Evolutionary conservation across 495 filamentous ascomycete species (phyloP), one percentile per base, ranked within the genome.

Genomic region (Trichoderma parareesei): DNA sequence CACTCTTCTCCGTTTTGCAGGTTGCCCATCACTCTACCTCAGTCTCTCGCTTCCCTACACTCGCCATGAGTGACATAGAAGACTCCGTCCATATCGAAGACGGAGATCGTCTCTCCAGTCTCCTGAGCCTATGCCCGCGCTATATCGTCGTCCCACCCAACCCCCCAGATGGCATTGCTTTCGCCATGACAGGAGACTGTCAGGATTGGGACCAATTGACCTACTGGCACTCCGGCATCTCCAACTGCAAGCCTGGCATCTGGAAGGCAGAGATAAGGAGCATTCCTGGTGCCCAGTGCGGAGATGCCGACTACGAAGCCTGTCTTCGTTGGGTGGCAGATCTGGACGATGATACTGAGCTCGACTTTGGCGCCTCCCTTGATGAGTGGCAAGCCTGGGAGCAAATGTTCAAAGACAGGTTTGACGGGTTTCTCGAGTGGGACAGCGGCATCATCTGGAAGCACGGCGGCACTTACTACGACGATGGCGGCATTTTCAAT

Each of bases 321-420:
- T 57, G 53, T 57, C 53, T 57, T 57, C 53, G 53, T 6, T 57
- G 53, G 53, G 53, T 57, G 3, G 53, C 20, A 11, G 53, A 57
- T 27, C 6, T 57, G 53, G 33, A 57, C 33, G 53, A 57, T 8
- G 14, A 37, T 9, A 57, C 7, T 16, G 53, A 33, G 27, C 53
- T 57, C 53, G 27, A 37, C 16, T 57, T 57, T 33, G 18, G 10
- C 33, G 27, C 16, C 11, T 35, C 27, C 11, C 27, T 57, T 10
- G 33, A 37, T 6, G 33, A 57, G 33, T 57, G 53, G 53, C 20
- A 57, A 27, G 53, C 27, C 11, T 57, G 53, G 53, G 53, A 57
- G 4, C 53, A 57, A 37, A 37, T 37, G 20, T 8, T 57, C 53
- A 57, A 57, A 37, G 53, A 57, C 53, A 35, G 11, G 11, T 57